Evolutionary conservation across 208 protist species (phyloP), one percentile per base, ranked within the genome.

Genomic region (Trypanosoma boissoni): DNA sequence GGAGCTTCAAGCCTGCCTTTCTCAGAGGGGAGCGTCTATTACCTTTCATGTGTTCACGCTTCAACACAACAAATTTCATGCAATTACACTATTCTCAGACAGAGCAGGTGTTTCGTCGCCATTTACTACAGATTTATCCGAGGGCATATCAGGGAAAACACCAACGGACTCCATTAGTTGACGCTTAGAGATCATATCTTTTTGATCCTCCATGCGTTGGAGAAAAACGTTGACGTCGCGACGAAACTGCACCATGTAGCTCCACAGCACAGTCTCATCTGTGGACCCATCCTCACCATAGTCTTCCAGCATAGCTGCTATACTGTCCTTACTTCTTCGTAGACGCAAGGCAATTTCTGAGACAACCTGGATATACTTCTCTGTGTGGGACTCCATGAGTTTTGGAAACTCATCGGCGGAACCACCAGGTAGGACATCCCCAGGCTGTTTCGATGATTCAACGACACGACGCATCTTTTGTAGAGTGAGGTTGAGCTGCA

Each of bases 401-500:
- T 42, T 29, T 7, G 82, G 81, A 29, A 89, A 66, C 2, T 45
- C 64, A 55, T 92, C 86, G 9, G 49, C 27, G 24, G 62, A 21
- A 32, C 61, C 50, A n/a, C 4, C 28, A 59, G 52, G 39, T 62
- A 55, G 26, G 68, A 69, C 27, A 78, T 59, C 66, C 68, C 80
- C 43, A 61, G 43, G 36, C 43, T 41, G n/a, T 29, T 83, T 80
- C n/a, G 74, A 52, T 29, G 77, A 74, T 42, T 86, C 83, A 16
- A 88, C 72, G 0, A 75, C 64, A 16, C 75, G 68, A n/a, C 84
- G 80, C 80, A 88, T 88, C 51, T 78, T 76, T 46, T 91, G 84
- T 23, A 91, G 57, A 4, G 75, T 70, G 41, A 82, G 64, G 59
- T 77, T 91, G 5, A 91, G 64, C 56, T 88, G 75, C 16, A 72